Evolutionary conservation across 768 basidiomycete genomes (phyloP).

Genomic region (Serendipita sp.): DNA sequence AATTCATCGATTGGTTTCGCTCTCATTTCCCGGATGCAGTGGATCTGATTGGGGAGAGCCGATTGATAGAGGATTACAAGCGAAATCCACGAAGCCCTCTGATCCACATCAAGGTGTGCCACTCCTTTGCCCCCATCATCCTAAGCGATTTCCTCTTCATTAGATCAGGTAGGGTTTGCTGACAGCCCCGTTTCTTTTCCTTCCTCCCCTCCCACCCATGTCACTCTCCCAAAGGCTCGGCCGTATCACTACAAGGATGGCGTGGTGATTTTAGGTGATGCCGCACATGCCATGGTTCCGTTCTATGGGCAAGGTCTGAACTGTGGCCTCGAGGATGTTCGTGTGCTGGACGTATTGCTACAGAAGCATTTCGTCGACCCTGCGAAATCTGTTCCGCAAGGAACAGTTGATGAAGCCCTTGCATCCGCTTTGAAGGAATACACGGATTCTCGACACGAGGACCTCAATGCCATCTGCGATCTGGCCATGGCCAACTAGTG

Average conservation of each 20-base stretch:
- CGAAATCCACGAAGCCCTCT: slow-evolving; percentile 78
- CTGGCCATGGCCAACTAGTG: slow-evolving; percentile 97
- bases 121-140: slow-evolving; percentile 17
- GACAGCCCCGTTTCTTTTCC: slow-evolving; percentile 18
- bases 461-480: slow-evolving; percentile 79
- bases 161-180: slow-evolving; percentile 8
- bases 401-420: slow-evolving; percentile 39
- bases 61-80: slow-evolving; percentile 59
- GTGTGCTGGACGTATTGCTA: slow-evolving; percentile 66
- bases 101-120: slow-evolving; percentile 73
- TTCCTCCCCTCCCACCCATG: slow-evolving; percentile 14
- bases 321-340: slow-evolving; percentile 93
- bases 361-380: slow-evolving; percentile 52
- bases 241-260: slow-evolving; percentile 87
- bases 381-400: slow-evolving; percentile 23
- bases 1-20: slow-evolving; percentile 55
- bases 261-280: slow-evolving; percentile 80
- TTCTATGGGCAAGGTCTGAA: slow-evolving; percentile 97
- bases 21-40: slow-evolving; percentile 81
- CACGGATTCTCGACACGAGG: slow-evolving; percentile 67
- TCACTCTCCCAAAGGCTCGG: slow-evolving; percentile 35
- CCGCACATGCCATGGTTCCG: slow-evolving; percentile 97
- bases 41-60: slow-evolving; percentile 65
- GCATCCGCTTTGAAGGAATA: slow-evolving; percentile 59
- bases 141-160: neutral